Base-by-base conservation (phyloP, 257 asterid species). In the Fraxinus anomala region DNA sequence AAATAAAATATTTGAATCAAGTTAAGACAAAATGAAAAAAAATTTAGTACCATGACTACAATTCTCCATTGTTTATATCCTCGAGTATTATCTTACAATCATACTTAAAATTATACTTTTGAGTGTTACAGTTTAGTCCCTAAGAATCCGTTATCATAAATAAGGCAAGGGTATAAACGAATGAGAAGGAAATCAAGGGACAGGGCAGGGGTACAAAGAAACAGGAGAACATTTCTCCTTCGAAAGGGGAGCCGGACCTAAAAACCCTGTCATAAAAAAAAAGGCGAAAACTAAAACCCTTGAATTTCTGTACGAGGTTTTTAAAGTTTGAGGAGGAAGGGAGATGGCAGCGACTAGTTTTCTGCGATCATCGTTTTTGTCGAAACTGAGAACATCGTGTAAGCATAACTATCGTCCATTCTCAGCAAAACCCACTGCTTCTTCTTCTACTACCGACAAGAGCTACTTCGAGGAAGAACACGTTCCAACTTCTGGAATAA, bases 401-500 rank as follows among this genome's bases (percentile, higher is more conserved):
- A 49, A 49, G 61, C 16, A 49, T 49, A 70, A 59, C 12, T 80
- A 71, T 13, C 87, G 82, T 66, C 39, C 49, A 54, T 73, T 83
- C 49, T 79, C 85, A 34, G 71, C 80, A 16, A 81, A 76, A 37
- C 66, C 77, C 66, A 59, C 21, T 51, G 24, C 17, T 34, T 70
- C 73, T 59, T 70, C 47, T 40, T 2, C 47, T 40, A 10, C 47
- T 40, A 40, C 81, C 61, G 61, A 49, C 21, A 49, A 49, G 61
- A 49, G 61, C 61, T 49, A 49, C 61, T 5, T 11, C 12, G 67
- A n/a, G 12, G 83, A 73, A 9, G 83, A 44, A 2, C 84, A 80
- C 31, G 85, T 84, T 49, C 84, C 89, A 28, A 75, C 85, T 23
- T 85, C 95, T n/a, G 95, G 96, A 31, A 89, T 91, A 59, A 83